Conservation (phyloP, 108 stramenopile genomes). For the Licmophora abbreviata region DNA sequence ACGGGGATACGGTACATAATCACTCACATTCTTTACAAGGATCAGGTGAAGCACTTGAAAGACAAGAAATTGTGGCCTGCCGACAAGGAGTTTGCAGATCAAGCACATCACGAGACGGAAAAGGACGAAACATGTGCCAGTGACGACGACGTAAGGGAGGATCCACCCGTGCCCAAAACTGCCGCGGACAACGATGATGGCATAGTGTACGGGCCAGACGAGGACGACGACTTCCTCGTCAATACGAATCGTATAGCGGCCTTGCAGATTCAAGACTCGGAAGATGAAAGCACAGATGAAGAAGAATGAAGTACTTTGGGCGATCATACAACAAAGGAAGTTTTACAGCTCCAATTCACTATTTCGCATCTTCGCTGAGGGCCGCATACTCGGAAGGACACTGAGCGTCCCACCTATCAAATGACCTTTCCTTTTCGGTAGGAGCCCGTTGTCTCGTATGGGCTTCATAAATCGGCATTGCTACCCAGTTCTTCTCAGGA, state of each 20-base stretch:
- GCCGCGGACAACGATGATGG: slow-evolving; percentile 27
- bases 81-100: slow-evolving; percentile 38
- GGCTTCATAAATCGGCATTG: no score
- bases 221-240: slow-evolving; percentile 43
- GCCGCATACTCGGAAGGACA: no score
- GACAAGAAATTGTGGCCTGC: slow-evolving; percentile 80
- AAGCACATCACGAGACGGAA: background rate
- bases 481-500: slow-evolving; percentile 42
- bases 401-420: no score
- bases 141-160: slow-evolving; percentile 4
- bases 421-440: no score
- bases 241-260: slow-evolving; percentile 70
- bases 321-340: no score
- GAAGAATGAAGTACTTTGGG: slow-evolving; percentile 4
- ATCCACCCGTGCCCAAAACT: background rate
- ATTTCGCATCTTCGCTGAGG: no score
- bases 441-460: no score
- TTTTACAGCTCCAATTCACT: no score
- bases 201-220: slow-evolving; percentile 29
- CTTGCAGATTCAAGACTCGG: slow-evolving; percentile 49
- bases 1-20: slow-evolving; percentile 59
- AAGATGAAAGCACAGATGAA: slow-evolving; percentile 20
- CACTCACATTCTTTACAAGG: slow-evolving; percentile 89
- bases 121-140: slow-evolving; percentile 8
- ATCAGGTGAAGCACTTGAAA: slow-evolving; percentile 91